Conservation (phyloP, 257 asterid genomes). For the Ilex asprella region DNA sequence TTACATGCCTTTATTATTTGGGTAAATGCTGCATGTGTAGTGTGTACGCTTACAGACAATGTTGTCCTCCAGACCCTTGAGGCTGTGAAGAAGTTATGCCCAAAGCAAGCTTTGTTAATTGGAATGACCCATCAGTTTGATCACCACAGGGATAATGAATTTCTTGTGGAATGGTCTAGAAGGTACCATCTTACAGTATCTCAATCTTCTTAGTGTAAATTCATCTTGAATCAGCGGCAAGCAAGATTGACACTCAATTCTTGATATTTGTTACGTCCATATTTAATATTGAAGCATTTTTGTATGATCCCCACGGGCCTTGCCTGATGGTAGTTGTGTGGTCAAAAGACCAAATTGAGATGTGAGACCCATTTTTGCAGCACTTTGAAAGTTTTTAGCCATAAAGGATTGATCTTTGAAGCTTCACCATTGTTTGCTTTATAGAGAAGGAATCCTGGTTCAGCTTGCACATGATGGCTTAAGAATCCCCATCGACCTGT, state of each 20-base stretch:
- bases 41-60: slow-evolving; percentile 16
- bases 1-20: not conserved
- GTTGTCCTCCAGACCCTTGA: slow-evolving; percentile 61
- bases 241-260: too few relatives aligned
- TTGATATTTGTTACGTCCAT: too few relatives aligned
- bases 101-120: slow-evolving; percentile 79
- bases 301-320: too few relatives aligned
- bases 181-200: slow-evolving; percentile 37
- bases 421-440: slow-evolving; percentile 16
- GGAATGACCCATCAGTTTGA: slow-evolving; percentile 99
- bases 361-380: too few relatives aligned
- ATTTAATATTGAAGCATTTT: too few relatives aligned
- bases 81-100: slow-evolving; percentile 70
- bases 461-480: slow-evolving; percentile 88
- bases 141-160: slow-evolving; percentile 82
- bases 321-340: too few relatives aligned
- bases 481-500: slow-evolving; percentile 58
- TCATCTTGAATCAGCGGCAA: too few relatives aligned
- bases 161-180: slow-evolving; percentile 78
- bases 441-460: slow-evolving; percentile 91
- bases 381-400: too few relatives aligned
- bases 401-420: not conserved
- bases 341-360: too few relatives aligned
- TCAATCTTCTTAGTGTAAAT: not conserved
- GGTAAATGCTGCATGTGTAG: too few relatives aligned